Evolutionary conservation across 169 alveolate species (phyloP).

Genomic region (Plasmodium ovale): DNA sequence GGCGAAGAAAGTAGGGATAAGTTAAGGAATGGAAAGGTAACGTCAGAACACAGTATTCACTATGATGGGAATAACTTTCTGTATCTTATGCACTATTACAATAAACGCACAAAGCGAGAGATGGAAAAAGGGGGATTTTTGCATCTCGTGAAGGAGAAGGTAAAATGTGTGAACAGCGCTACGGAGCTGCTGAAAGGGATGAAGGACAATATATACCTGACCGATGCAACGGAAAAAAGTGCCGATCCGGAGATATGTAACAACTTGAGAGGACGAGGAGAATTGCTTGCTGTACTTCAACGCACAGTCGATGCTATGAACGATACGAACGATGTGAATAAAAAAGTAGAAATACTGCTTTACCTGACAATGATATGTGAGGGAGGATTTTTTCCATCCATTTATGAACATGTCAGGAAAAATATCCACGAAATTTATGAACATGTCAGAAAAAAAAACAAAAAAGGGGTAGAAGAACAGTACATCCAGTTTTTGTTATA

Average conservation of each 20-base stretch:
- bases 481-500: constrained; percentile 54
- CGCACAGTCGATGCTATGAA: constrained; percentile 12
- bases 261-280: not conserved
- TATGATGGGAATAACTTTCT: constrained; percentile 6
- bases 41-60: not conserved
- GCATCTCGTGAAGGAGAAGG: constrained; percentile 7
- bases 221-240: not conserved
- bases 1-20: not conserved
- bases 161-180: constrained; percentile 21
- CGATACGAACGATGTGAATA: constrained; percentile 65
- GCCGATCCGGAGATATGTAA: not conserved
- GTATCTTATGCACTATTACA: constrained; percentile 33
- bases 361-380: constrained; percentile 44
- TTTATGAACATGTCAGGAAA: constrained; percentile 6
- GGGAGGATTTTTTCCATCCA: not conserved
- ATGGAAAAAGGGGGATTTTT: constrained; percentile 6
- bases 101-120: constrained; percentile 17
- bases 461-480: constrained; percentile 48
- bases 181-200: constrained; percentile 17
- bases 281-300: constrained; percentile 7
- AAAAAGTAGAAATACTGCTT: constrained; percentile 44
- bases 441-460: constrained; percentile 22
- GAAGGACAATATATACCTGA: constrained; percentile 19
- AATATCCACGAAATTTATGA: constrained; percentile 36
- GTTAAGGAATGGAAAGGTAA: not conserved